Percentiles rank a stretch among this genome's conserved stretches.
Conservation (phyloP, 2,329 filamentous ascomycete genomes). For the Diaporthe vexans region DNA sequence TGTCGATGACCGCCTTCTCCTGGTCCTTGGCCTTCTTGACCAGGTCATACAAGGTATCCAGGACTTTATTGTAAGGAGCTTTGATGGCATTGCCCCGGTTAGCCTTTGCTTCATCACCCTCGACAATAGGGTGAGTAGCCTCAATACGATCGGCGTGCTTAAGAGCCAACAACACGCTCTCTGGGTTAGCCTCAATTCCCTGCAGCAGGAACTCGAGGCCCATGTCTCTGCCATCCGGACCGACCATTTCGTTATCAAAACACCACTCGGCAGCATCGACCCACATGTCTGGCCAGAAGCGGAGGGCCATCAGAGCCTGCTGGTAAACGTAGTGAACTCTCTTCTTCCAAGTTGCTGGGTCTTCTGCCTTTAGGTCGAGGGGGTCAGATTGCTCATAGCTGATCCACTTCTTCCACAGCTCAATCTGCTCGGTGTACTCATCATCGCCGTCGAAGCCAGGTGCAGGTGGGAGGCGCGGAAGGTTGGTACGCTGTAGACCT, state of each 20-base stretch:
- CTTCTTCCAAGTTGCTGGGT: conserved; percentile 79
- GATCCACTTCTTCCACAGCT: conserved; percentile 94
- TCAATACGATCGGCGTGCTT: conserved; percentile 92
- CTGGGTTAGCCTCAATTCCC: conserved; percentile 90
- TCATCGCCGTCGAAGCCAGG: conserved; percentile 88
- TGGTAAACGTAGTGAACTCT: conserved; percentile 93
- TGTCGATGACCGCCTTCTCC: conserved; percentile 70
- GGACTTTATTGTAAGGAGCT: conserved; percentile 84
- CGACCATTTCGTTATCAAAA: conserved; percentile 78
- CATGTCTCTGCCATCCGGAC: conserved; percentile 68
- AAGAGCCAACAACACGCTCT: conserved; percentile 91
- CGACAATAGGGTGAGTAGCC: conserved; percentile 80
- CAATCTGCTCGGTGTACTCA: conserved; percentile 87
- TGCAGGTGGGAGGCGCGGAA: conserved; percentile 86
- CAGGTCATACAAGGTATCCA: conserved; percentile 90
- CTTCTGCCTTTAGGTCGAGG: conserved; percentile 86
- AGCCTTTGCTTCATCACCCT: conserved; percentile 80
- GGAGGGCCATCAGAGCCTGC: conserved; percentile 91
- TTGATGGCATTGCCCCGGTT: conserved; percentile 84
- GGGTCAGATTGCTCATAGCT: conserved; percentile 96
- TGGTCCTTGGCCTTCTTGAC: conserved; percentile 79
- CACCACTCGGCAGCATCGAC: conserved; percentile 95
- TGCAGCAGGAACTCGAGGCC: conserved; percentile 85
- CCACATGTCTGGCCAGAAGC: conserved; percentile 97
- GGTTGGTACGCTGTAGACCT: conserved; percentile 80